Evolutionary conservation across 352 stramenopile genomes (phyloP).

Genomic region (Halophytophthora batemanensis): DNA sequence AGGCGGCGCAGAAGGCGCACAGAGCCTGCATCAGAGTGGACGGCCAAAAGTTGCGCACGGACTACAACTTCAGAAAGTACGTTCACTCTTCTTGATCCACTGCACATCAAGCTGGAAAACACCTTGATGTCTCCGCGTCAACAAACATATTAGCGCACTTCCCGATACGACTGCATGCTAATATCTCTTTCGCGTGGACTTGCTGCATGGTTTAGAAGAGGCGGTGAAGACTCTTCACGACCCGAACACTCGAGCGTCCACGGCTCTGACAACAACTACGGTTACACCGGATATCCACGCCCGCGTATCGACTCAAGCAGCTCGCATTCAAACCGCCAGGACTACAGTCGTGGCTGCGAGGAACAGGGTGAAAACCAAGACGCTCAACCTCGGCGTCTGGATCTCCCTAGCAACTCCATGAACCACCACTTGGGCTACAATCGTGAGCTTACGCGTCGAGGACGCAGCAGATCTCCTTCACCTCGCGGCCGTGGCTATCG

Average conservation of each 20-base stretch:
- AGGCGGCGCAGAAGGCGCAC: conserved; percentile 41
- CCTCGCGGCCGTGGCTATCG: no score
- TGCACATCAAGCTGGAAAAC: no score
- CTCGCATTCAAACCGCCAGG: conserved; percentile 13
- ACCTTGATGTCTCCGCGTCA: no score
- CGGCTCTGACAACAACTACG: conserved; percentile 11
- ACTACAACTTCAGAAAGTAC: conserved; percentile 57
- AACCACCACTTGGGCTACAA: conserved; percentile 24
- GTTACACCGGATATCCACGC: conserved; percentile 12
- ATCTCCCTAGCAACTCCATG: conserved; percentile 25
- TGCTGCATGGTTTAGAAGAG: no score
- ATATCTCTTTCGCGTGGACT: no score
- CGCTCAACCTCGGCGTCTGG: conserved; percentile 11
- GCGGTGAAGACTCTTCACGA: conserved; percentile 19
- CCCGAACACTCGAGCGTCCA: conserved; percentile 18
- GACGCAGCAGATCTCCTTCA: conserved; percentile 21
- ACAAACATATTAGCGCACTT: no score
- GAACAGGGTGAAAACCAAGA: conserved; percentile 25
- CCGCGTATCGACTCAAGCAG: conserved; percentile 23
- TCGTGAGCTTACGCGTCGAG: conserved; percentile 19
- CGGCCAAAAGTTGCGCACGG: conserved; percentile 38
- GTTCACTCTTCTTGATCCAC: no score
- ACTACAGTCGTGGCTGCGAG: conserved; percentile 12
- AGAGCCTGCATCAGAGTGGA: conserved; percentile 38
- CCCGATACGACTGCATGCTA: no score